Evolutionary conservation across 371 early-diverging fungal species (phyloP), one percentile per base, ranked within the genome.

Genomic region (Mortierella sp.): DNA sequence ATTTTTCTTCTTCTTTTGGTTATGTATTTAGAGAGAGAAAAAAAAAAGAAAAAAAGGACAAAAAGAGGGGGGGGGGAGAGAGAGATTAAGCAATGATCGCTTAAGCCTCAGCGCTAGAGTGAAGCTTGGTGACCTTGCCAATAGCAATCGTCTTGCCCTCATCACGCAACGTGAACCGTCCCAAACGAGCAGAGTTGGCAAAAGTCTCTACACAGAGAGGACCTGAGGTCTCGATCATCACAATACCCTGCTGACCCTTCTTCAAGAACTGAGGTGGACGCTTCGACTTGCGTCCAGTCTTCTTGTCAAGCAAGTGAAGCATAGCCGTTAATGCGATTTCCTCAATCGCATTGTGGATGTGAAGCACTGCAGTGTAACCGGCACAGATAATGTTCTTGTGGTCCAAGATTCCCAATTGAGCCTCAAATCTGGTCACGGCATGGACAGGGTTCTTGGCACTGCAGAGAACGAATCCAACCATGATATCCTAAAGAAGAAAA

Each of bases 121-220:
- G 66, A 30, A 98, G 85, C 87, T 95, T 95, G 70, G 92, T 90
- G 28, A 98, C 85, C 83, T 96, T 95, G 73, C 99, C 98, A 68
- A 98, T 93, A 43, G 98, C 99, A 83, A 98, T 92, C 19, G 99
- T 98, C 85, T 70, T 83, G 84, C 93, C 94, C 89, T 98, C 97
- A 80, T 98, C 97, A 76, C 99, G 94, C 25, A 99, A 86, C 29
- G 97, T 98, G 87, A 99, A 98, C 57, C 99, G 90, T 55, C 99
- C 98, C 29, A 99, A 84, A 82, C 97, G 97, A 57, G 95, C 93
- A 72, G 92, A 91, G 45, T 95, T 94, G n/a, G 86, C 88, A 83
- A 91, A 97, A 19, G 91, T 84, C 79, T 99, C 99, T n/a, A 96
- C 81, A 81, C 97, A 96, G 25, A 96, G 80, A 15, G 93, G 86